A percentile compares a stretch with the other conserved stretches of the same genome.
phyloP scores from a whole-genome alignment of 2,329 filamentous ascomycete species.

The Cercospora beticola region DNA sequence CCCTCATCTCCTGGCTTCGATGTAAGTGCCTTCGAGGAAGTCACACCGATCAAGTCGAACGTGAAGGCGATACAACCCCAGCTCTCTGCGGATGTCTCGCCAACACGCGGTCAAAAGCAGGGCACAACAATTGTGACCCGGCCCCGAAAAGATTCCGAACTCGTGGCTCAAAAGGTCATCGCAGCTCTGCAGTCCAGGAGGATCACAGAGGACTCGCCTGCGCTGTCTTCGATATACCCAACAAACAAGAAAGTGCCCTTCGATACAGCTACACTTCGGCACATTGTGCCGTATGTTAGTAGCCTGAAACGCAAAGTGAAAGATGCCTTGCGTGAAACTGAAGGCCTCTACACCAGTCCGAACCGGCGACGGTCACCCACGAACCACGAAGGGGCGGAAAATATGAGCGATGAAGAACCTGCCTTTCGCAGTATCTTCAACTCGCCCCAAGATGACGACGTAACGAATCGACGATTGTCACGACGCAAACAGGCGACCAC shows the following conservation, averaged over 20 bases:
- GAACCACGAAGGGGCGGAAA: not conserved
- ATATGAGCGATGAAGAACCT: slow-evolving; percentile 33
- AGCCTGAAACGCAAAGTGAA: slow-evolving; percentile 51
- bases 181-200: slow-evolving; percentile 54
- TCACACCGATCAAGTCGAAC: slow-evolving; percentile 13
- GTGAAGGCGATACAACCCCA: slow-evolving; percentile 10
- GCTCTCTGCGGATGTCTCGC: not conserved
- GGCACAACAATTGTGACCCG: slow-evolving; percentile 39
- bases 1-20: slow-evolving; percentile 59
- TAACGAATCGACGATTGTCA: slow-evolving; percentile 23
- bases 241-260: slow-evolving; percentile 61
- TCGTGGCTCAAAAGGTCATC: slow-evolving; percentile 62
- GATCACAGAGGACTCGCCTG: slow-evolving; percentile 29
- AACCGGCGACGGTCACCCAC: slow-evolving; percentile 22
- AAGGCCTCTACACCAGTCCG: slow-evolving; percentile 50
- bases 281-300: slow-evolving; percentile 58
- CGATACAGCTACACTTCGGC: slow-evolving; percentile 62
- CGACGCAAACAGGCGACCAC: slow-evolving; percentile 30
- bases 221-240: slow-evolving; percentile 26
- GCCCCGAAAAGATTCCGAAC: slow-evolving; percentile 56
- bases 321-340: slow-evolving; percentile 48
- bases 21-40: slow-evolving; percentile 58
- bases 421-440: slow-evolving; percentile 39
- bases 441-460: slow-evolving; percentile 28
- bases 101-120: not conserved